Evolutionary conservation across 164 flowering plant species (phyloP), one percentile per base, ranked within the genome.

Genomic region (Euptelea pleiosperma): DNA sequence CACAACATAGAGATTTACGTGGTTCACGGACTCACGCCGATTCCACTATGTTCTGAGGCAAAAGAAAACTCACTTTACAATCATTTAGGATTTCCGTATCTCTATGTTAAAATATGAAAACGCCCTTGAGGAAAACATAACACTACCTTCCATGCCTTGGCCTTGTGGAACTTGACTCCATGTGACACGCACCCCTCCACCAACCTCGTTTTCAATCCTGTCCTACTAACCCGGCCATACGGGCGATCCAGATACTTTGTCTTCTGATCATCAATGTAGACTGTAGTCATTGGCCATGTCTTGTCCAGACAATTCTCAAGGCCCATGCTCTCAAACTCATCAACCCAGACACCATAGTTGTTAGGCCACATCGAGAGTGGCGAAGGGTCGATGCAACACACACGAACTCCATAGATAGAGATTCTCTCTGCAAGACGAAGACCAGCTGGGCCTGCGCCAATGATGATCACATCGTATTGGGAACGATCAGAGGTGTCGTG

Each of bases 271-370:
- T 82, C 64, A 1, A 83, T 61, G 59, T 52, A 58, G 21, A 89
- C 77, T 34, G 55, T 43, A 45, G 89, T 26, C 79, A 77, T 69
- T 1, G 83, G 79, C 96, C 96, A 89, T 1, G 72, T 77, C 25
- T 75, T 71, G 59, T 86, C 87, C 14, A 86, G 63, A 60, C 87
- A 84, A 64, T 75, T 76, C 11, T 59, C 75, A 19, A 89, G 79
- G 8, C 74, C 85, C 71, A 84, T 49, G 34, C 31, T 49, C 64
- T 76, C 70, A 57, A 89, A 77, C 67, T 89, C 96, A 63, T 89
- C 96, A 19, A 84, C 83, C 96, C 96, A 89, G 12, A 70, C 82
- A 25, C 96, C 96, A 47, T 86, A 86, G 66, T 86, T 89, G 43
- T 89, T 84, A 54, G 83, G 81, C 89, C 88, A 86, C 60, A 69